Base-by-base conservation (phyloP, 208 protist genomes). In the Leishmania martiniquensis region DNA sequence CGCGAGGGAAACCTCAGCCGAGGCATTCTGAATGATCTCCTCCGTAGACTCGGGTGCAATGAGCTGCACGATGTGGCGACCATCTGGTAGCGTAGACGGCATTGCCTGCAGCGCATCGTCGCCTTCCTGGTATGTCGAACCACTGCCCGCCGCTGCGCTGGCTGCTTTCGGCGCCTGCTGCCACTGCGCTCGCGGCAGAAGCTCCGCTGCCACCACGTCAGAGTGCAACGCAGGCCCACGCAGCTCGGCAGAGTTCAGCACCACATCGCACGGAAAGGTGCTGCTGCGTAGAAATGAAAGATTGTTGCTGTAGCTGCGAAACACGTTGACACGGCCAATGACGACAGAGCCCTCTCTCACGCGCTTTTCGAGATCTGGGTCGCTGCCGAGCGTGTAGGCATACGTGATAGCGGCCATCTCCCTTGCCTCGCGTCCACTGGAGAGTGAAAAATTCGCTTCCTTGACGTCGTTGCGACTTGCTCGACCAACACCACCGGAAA, bases 151-250 rank as follows among this genome's bases (percentile, higher is more conserved):
- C 10, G 32, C 52, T n/a, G 44, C 3, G 34, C 29, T 25, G 4
- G 20, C 29, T 7, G 37, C 45, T 13, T n/a, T 20, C 17, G 37
- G 32, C 17, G 54, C 78, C 0, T 0, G 32, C 39, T 72, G 72
- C 76, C 75, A 80, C 74, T 85, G 62, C 45, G 80, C 37, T 2
- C 68, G 39, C 37, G 72, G 76, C 47, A 85, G 15, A 34, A 96
- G 75, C 70, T 87, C 67, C n/a, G 95, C 84, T n/a, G 92, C 92
- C 0, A 95, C 92, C 22, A 96, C 82, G 39, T 96, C 93, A 44
- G 76, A 80, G 75, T 93, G 85, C 66, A 91, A 67, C 10, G 81
- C 88, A 17, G 60, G 29, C 0, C 85, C 82, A 17, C 84, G 75
- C 52, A 69, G 76, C 34, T 90, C 81, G 1, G 70, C 20, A 13